A percentile compares a stretch with the other conserved stretches of the same genome.
These are phyloP conservation scores for Gastrolobium villosum DNA, from an alignment of 306 rosid genomes.

Conservation along the genomic window DNA sequence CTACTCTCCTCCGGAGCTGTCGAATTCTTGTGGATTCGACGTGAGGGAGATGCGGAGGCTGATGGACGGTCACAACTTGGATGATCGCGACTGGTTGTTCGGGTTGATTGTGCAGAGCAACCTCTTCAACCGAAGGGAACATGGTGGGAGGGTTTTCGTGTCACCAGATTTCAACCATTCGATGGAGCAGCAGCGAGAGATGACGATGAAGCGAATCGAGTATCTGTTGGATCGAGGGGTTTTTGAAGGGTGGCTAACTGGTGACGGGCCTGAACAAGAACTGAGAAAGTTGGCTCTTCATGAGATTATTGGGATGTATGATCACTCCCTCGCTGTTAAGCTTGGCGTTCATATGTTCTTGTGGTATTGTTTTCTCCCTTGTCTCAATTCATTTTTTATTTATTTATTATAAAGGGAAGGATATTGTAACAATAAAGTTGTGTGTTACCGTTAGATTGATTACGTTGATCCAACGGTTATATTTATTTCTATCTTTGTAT, in stretches of 20 bases:
- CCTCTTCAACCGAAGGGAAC: constrained; percentile 67
- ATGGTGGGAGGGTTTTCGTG: constrained; percentile 67
- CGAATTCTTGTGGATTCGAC: constrained; percentile 52
- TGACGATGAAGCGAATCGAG: constrained; percentile 80
- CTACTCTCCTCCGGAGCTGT: constrained; percentile 50
- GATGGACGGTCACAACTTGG: constrained; percentile 75
- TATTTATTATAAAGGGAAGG: no score
- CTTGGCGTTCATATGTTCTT: constrained; percentile 82
- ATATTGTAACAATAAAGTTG: no score
- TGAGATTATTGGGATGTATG: constrained; percentile 74
- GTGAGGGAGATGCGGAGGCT: constrained; percentile 66
- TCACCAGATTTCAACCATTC: constrained; percentile 81
- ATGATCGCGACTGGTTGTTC: constrained; percentile 83
- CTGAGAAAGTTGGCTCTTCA: constrained; percentile 67
- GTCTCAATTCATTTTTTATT: not conserved
- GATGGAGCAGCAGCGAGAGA: constrained; percentile 87
- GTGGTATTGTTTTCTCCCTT: constrained; percentile 55
- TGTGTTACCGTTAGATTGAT: no score
- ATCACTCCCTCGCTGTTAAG: constrained; percentile 86
- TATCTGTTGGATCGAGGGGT: constrained; percentile 73
- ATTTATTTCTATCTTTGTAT: no score
- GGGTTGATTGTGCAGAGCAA: constrained; percentile 69
- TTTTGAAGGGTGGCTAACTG: constrained; percentile 79
- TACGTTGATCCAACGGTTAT: no score
- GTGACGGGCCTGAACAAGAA: constrained; percentile 58